A percentile compares a stretch with the other conserved stretches of the same genome.
These are phyloP conservation scores for Sonneratia alba DNA, from an alignment of 345 rosid species.

Conservation along the genomic window DNA sequence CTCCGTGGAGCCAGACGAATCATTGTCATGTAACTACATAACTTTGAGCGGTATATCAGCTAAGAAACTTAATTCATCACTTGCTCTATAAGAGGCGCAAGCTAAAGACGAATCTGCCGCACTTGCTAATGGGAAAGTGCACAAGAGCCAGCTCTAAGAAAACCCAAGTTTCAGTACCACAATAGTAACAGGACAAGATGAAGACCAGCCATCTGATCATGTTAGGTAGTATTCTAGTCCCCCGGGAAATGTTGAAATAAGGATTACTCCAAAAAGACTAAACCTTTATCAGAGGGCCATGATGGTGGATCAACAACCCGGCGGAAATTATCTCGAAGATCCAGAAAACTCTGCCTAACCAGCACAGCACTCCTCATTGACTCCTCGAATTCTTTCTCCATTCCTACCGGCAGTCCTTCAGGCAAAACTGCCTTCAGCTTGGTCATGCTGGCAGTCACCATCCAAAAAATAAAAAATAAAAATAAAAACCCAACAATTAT, in stretches of 20 bases:
- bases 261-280: conserved; percentile 7
- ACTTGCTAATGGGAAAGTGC: not conserved
- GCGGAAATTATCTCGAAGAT: conserved; percentile 83
- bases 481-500: not conserved
- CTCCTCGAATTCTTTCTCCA: conserved; percentile 67
- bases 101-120: not conserved
- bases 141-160: not conserved
- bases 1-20: not conserved
- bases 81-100: not conserved
- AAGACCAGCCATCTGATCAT: not conserved
- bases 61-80: not conserved
- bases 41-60: not conserved
- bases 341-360: conserved; percentile 70
- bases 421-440: conserved; percentile 49
- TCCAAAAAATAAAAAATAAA: not conserved
- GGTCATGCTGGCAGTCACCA: conserved; percentile 25
- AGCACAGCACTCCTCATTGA: conserved; percentile 70
- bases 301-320: conserved; percentile 78
- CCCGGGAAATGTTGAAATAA: not conserved
- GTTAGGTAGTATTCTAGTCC: not conserved
- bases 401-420: conserved; percentile 75
- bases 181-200: not conserved
- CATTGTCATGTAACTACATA: not conserved
- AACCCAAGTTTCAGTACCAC: not conserved
- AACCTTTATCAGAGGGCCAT: conserved; percentile 45